phyloP scores from a whole-genome alignment of 345 rosid species.

The Gossypium bickii region DNA sequence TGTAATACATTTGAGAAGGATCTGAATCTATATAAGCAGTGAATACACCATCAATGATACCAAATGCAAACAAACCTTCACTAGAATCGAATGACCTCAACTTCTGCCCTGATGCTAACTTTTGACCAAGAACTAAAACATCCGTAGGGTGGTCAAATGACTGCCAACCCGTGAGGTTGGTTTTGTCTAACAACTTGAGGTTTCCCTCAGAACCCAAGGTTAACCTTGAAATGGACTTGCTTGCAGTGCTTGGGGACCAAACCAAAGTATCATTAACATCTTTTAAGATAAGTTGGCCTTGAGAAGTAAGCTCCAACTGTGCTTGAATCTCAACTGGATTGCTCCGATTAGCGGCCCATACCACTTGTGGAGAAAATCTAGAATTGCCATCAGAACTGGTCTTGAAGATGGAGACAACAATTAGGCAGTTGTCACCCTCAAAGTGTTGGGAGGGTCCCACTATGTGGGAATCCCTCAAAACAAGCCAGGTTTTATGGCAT shows the following conservation, averaged over 20 bases:
- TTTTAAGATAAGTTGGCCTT: background rate
- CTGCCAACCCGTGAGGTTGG: background rate
- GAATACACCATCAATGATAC: background rate
- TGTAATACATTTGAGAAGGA: background rate
- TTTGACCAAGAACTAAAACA: background rate
- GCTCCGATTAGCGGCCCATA: background rate
- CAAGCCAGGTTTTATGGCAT: too few species aligned
- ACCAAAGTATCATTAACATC: background rate
- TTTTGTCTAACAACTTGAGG: background rate
- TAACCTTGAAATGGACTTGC: background rate
- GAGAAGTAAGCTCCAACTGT: background rate
- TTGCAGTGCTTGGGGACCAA: background rate
- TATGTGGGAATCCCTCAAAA: too few species aligned
- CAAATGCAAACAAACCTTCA: background rate
- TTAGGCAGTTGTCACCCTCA: background rate
- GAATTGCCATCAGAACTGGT: background rate
- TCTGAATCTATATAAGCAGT: background rate
- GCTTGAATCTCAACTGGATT: background rate
- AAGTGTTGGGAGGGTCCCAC: too few species aligned
- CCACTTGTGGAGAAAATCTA: background rate
- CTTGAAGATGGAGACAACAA: background rate
- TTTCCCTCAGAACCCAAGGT: background rate
- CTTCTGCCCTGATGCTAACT: background rate
- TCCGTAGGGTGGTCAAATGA: background rate
- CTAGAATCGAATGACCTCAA: background rate